Evolutionary conservation across 1,139 yeast species (phyloP).

Genomic region (Scheffersomyces segobiensis): DNA sequence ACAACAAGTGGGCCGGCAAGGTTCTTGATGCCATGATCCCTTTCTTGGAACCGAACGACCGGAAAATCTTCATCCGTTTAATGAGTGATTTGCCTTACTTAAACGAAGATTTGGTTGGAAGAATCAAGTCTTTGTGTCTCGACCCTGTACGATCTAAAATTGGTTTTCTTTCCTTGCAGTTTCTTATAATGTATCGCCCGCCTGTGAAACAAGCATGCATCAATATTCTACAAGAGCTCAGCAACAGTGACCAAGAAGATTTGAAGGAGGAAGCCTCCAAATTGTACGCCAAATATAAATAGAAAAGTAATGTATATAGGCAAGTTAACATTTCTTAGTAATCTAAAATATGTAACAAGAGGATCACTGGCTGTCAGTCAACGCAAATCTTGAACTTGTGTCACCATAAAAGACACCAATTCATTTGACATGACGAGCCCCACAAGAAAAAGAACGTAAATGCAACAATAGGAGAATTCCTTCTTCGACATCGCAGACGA

Average conservation of each 20-base stretch:
- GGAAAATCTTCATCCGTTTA: constrained; percentile 76
- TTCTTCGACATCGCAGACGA: background rate
- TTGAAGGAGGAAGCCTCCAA: constrained; percentile 55
- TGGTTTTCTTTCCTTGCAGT: constrained; percentile 81
- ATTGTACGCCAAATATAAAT: constrained; percentile 49
- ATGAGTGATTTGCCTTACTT: constrained; percentile 85
- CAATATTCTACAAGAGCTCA: constrained; percentile 60
- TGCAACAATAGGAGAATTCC: background rate
- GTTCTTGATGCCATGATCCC: constrained; percentile 82
- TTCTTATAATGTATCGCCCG: constrained; percentile 85
- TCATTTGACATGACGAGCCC: background rate
- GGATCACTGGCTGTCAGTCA: background rate
- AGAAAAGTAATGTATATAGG: background rate
- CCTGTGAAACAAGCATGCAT: constrained; percentile 72
- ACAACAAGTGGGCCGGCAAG: constrained; percentile 67
- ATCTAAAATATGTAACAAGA: background rate
- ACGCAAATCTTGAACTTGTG: background rate
- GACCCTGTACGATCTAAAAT: constrained; percentile 83
- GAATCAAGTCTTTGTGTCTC: constrained; percentile 71
- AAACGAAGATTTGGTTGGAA: constrained; percentile 56
- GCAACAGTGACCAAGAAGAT: constrained; percentile 51
- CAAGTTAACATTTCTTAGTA: background rate
- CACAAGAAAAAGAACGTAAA: background rate
- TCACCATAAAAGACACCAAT: background rate
- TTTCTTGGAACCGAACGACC: constrained; percentile 75